Base-by-base conservation (phyloP, 2,329 filamentous ascomycete species). In the Hypoxylon rubiginosum region DNA sequence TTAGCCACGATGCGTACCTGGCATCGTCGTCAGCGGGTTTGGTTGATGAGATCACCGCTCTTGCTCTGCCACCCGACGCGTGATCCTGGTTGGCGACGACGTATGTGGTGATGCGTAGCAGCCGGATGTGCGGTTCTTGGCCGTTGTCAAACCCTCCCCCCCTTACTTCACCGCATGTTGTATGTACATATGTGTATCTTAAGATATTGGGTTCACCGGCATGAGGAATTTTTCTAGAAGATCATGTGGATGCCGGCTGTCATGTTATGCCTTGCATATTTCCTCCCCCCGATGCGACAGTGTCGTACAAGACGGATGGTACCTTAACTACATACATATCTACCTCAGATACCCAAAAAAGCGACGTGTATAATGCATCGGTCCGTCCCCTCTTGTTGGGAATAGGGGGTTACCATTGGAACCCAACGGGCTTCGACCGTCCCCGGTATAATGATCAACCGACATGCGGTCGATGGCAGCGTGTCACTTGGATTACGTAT, bases 71-170 rank as follows among this genome's bases (percentile, higher is more conserved):
- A 46, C 6, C 17, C 15, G 30, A 32, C 34, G 51, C 15, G 55
- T 55, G 50, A 55, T 24, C 43, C 34, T 39, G 41, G 13, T 24
- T 19, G 28, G 28, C 65, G 65, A 62, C 65, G 55, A 41, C 34
- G 59, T 45, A 50, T 53, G 58, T 63, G 56, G 56, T 34, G 62
- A 68, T 66, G 43, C 56, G 66, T 59, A 59, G 62, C 30, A 56
- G 13, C 17, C 39, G 34, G 49, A 21, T 13, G n/a, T 43, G n/a
- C 39, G 41, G 34, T 26, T 19, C 55, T 55, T 68, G 62, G 62
- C 66, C 49, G 62, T 6, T 4, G 36, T 43, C n/a, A 39, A n/a
- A n/a, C 4, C 3, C n/a, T 17, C 3, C 17, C 39, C 10, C 36
- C 39, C 39, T 43, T 43, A 10, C 17, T 7, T 43, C 7, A 43